Evolutionary conservation across 345 rosid genomes (phyloP).

Genomic region (Psidium guajava): DNA sequence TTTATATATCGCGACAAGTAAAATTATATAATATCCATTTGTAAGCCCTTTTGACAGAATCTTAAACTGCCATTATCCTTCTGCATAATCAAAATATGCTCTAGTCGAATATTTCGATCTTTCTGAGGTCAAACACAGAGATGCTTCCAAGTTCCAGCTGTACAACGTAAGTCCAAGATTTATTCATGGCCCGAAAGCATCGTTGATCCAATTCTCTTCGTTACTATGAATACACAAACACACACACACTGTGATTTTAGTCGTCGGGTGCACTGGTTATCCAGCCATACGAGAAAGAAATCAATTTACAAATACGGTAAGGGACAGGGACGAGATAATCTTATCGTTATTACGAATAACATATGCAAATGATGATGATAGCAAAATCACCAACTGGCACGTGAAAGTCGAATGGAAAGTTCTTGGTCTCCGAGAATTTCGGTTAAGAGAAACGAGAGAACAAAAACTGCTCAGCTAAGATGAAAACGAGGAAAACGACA

Average conservation of each 20-base stretch:
- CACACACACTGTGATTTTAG: not conserved
- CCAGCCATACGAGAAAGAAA: not conserved
- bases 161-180: not conserved
- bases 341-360: not conserved
- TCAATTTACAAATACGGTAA: not conserved
- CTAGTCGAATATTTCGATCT: not conserved
- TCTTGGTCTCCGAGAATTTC: not conserved
- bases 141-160: not conserved
- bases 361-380: not conserved
- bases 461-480: not conserved
- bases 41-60: not conserved
- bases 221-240: too few relatives aligned
- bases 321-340: not conserved
- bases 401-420: not conserved
- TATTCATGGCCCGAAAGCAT: not conserved
- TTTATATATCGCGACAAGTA: too few relatives aligned
- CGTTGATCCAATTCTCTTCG: not conserved
- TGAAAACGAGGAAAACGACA: not conserved
- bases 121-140: not conserved
- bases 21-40: not conserved
- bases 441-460: not conserved
- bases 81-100: not conserved
- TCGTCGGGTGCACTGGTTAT: not conserved
- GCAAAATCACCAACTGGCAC: not conserved
- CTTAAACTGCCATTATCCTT: not conserved